These are phyloP conservation scores for Candida silvatica DNA, from an alignment of 805 yeast genomes.

Conservation along the genomic window DNA sequence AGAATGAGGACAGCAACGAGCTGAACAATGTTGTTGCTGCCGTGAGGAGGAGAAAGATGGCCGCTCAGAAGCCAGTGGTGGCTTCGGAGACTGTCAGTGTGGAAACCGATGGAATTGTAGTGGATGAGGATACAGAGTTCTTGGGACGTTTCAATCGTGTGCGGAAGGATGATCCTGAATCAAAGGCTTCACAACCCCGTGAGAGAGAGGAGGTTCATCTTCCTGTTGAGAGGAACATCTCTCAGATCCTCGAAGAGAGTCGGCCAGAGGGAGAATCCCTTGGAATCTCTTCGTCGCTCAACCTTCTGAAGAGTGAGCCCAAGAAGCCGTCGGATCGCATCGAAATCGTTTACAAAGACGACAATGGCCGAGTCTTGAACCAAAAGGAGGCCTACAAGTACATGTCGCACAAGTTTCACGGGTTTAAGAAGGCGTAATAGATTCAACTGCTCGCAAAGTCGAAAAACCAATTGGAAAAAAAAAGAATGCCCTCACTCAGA, in stretches of 20 bases:
- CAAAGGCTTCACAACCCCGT: conserved; percentile 12
- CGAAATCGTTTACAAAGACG: conserved; percentile 54
- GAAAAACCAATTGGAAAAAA: not conserved
- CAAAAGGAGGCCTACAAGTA: conserved; percentile 72
- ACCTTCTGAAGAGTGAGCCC: conserved; percentile 17
- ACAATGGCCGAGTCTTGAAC: conserved; percentile 46
- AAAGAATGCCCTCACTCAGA: conserved; percentile 66
- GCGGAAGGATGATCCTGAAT: conserved; percentile 12
- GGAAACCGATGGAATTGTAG: conserved; percentile 11
- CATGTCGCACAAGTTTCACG: conserved; percentile 74
- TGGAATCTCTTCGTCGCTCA: conserved; percentile 30
- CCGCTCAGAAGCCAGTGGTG: conserved; percentile 2
- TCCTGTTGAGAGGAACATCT: not conserved
- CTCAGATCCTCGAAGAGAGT: conserved; percentile 5
- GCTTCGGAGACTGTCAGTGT: not conserved
- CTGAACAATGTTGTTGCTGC: not conserved
- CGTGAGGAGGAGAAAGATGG: not conserved
- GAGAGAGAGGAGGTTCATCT: conserved; percentile 11
- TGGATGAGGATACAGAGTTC: conserved; percentile 30
- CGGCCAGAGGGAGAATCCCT: conserved; percentile 6
- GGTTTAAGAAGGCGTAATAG: conserved; percentile 24
- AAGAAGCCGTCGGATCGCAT: conserved; percentile 25
- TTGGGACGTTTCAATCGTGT: conserved; percentile 19
- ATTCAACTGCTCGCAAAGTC: not conserved
- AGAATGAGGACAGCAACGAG: conserved; percentile 9